Base-by-base conservation (phyloP, 176 grass and related monocot species). In the Oryza officinalis region DNA sequence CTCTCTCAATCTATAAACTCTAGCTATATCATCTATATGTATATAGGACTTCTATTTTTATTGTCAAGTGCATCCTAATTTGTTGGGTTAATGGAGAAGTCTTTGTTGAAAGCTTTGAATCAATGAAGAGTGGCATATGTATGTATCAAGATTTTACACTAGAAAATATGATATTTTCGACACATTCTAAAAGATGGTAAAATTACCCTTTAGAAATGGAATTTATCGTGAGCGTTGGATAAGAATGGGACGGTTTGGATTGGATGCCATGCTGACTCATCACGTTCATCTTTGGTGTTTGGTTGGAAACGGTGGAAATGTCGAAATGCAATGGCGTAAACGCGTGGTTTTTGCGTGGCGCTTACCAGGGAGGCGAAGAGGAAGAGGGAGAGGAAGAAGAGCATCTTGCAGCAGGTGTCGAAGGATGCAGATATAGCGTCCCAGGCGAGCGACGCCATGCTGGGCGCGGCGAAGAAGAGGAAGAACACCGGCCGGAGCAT, bases 381-480 rank as follows among this genome's bases (percentile, higher is more conserved):
- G 86, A 97, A 97, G 69, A 97, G 86, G 0, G 94, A 97, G 54
- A 97, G 87, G 86, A 94, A 97, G 90, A 97, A 94, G 80, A 94
- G 72, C 92, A 97, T 97, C 83, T 94, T 97, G 94, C 92, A 97
- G 45, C 87, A 81, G 35, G 83, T 94, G 80, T 92, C 90, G 77
- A 97, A 97, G 46, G 87, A 77, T 20, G 77, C 0, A 0, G 88
- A 23, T 33, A 97, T 94, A 83, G 92, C 85, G 77, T 60, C 74
- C 94, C 90, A 97, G 1, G 94, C 90, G 41, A 97, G 87, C 72
- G 92, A 83, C 44, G 94, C 94, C 88, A 94, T 89, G 92, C 94
- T 97, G 0, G 94, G 94, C 5, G 94, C 84, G 0, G 94, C 94
- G 65, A 97, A 94, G 92, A 97, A 97, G 80, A 97, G 92, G 78